A percentile compares a stretch with the other conserved stretches of the same genome.
Evolutionary conservation across 306 rosid species (phyloP).

Genomic region (Geum urbanum): DNA sequence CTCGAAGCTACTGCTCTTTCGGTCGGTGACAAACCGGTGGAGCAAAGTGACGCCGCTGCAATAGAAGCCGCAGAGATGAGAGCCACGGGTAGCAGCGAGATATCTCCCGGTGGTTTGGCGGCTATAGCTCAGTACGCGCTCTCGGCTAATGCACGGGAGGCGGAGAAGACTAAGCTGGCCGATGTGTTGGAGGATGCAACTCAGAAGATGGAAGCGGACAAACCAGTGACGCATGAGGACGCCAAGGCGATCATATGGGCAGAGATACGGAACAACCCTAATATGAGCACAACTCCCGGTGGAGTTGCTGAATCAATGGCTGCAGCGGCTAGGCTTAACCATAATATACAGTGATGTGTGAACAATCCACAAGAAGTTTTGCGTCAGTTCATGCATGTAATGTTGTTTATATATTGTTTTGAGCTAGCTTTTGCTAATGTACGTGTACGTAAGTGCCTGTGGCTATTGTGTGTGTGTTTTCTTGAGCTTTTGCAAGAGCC

Average conservation of each 20-base stretch:
- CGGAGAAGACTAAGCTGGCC: conserved; percentile 31
- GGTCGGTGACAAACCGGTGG: conserved; percentile 39
- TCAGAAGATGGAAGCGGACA: conserved; percentile 35
- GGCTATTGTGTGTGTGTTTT: too few relatives aligned
- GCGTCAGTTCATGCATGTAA: neutral
- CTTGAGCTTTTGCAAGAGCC: too few relatives aligned
- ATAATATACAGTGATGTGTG: conserved; percentile 14
- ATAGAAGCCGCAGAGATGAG: conserved; percentile 49
- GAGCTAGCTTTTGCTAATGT: neutral
- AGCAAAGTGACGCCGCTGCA: conserved; percentile 47
- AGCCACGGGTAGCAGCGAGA: conserved; percentile 31
- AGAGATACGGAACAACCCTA: conserved; percentile 48
- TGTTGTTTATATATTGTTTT: neutral
- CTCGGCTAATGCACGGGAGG: conserved; percentile 25
- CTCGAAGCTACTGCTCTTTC: conserved; percentile 44
- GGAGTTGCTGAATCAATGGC: conserved; percentile 58
- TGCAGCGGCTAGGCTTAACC: conserved; percentile 49
- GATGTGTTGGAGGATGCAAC: conserved; percentile 47
- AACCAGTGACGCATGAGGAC: conserved; percentile 58
- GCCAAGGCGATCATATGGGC: conserved; percentile 57
- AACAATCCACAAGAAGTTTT: too few relatives aligned
- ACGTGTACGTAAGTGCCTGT: too few relatives aligned
- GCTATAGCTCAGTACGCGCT: conserved; percentile 53
- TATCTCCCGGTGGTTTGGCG: conserved; percentile 27
- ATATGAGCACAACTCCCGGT: conserved; percentile 56